These are phyloP conservation scores for Zasmidium citrigriseum DNA, from an alignment of 2,329 filamentous ascomycete species.

Conservation along the genomic window DNA sequence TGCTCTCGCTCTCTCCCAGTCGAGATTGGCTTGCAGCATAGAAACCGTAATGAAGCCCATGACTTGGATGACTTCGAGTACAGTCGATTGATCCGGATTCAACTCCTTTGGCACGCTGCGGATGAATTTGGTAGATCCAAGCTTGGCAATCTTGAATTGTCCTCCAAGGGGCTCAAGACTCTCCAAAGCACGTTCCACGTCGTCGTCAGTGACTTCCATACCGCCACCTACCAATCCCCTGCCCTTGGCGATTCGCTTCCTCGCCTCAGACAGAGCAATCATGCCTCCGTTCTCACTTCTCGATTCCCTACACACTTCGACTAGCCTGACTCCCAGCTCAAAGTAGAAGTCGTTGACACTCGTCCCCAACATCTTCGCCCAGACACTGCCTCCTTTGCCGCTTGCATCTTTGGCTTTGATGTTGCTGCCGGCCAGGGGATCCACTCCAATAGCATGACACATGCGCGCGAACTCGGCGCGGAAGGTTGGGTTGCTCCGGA, in stretches of 20 bases:
- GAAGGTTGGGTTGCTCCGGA: conserved; percentile 91
- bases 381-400: conserved; percentile 68
- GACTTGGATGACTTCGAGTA: conserved; percentile 87
- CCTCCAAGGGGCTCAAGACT: conserved; percentile 85
- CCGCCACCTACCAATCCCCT: conserved; percentile 75
- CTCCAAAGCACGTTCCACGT: conserved; percentile 84
- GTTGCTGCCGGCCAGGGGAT: conserved; percentile 70
- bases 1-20: conserved; percentile 82
- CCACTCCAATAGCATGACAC: conserved; percentile 95
- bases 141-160: conserved; percentile 79
- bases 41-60: conserved; percentile 86
- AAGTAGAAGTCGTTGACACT: conserved; percentile 99
- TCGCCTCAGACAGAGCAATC: conserved; percentile 79
- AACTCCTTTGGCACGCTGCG: conserved; percentile 92
- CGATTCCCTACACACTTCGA: conserved; percentile 87
- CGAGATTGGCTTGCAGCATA: conserved; percentile 83
- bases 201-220: conserved; percentile 83
- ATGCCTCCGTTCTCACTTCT: conserved; percentile 89
- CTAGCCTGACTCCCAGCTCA: conserved; percentile 90
- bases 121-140: conserved; percentile 85
- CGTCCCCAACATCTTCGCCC: conserved; percentile 87
- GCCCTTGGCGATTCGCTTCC: conserved; percentile 71
- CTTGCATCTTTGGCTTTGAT: conserved; percentile 40
- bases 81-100: conserved; percentile 89
- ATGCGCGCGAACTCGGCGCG: conserved; percentile 97